phyloP scores from a whole-genome alignment of 148 eudicot species.

The Rhododendron ferrugineum region DNA sequence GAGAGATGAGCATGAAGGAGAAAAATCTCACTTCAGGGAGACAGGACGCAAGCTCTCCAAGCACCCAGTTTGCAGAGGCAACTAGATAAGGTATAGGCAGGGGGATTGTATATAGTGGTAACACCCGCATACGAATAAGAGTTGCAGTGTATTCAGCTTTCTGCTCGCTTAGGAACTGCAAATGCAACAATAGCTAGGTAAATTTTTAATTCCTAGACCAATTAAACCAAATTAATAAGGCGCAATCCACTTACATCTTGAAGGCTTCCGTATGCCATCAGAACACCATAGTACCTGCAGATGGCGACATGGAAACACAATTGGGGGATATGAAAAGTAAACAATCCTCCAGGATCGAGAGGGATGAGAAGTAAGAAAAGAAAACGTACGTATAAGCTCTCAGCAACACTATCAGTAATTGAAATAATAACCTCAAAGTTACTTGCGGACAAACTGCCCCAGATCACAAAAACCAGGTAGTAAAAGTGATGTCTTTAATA shows the following conservation, averaged over 20 bases:
- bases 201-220: background rate
- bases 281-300: slow-evolving; percentile 65
- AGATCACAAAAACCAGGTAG: background rate
- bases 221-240: slow-evolving; percentile 7
- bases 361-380: background rate
- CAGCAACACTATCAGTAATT: background rate
- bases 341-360: background rate
- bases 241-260: slow-evolving; percentile 52
- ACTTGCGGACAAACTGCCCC: background rate
- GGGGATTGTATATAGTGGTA: slow-evolving; percentile 55
- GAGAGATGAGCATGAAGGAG: background rate
- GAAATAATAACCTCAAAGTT: background rate
- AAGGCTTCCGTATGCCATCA: slow-evolving; percentile 77
- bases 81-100: slow-evolving; percentile 41
- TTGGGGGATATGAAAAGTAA: background rate
- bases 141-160: slow-evolving; percentile 43
- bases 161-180: slow-evolving; percentile 63
- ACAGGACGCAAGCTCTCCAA: slow-evolving; percentile 73
- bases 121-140: slow-evolving; percentile 45
- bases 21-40: slow-evolving; percentile 58
- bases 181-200: slow-evolving; percentile 6
- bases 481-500: background rate
- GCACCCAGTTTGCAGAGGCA: slow-evolving; percentile 82
- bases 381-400: background rate
- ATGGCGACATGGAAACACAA: slow-evolving; percentile 14